Conservation (phyloP, 2,329 filamentous ascomycete species). For the Penicillium sp. region DNA sequence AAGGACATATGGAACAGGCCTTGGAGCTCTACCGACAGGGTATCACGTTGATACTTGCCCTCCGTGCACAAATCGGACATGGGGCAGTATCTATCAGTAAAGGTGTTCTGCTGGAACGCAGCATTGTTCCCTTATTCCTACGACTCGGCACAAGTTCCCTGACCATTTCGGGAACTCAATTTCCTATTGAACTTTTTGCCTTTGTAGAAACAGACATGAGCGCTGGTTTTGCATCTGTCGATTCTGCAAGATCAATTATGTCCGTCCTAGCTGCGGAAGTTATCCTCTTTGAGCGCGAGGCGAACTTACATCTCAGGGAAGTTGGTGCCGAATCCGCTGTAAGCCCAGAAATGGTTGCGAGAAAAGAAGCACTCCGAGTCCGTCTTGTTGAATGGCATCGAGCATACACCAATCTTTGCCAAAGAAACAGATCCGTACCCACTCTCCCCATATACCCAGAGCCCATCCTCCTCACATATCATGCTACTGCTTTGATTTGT, state of each 20-base stretch:
- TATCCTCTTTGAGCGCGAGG: conserved; percentile 18
- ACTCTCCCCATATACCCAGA: neutral
- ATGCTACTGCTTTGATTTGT: conserved; percentile 11
- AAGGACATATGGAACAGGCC: conserved; percentile 26
- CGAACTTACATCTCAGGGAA: conserved; percentile 3
- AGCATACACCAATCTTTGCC: conserved; percentile 10
- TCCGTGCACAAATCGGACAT: conserved; percentile 17
- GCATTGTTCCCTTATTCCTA: conserved; percentile 29
- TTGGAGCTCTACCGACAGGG: conserved; percentile 29
- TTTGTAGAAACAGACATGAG: conserved; percentile 5
- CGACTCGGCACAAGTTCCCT: conserved; percentile 24
- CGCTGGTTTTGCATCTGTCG: conserved; percentile 2
- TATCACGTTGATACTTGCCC: conserved; percentile 21
- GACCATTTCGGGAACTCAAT: conserved; percentile 9
- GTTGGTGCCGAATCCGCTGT: conserved; percentile 2
- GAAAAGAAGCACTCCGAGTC: neutral
- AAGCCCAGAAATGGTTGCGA: conserved; percentile 1
- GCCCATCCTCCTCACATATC: conserved; percentile 10
- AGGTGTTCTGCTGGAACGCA: conserved; percentile 24
- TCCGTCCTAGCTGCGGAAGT: conserved; percentile 8
- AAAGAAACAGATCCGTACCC: neutral
- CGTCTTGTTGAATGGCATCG: conserved; percentile 10
- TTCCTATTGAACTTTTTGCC: conserved; percentile 7
- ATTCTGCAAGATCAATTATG: conserved; percentile 12
- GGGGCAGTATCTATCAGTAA: conserved; percentile 16